Evolutionary conservation across 441 rosid genomes (phyloP).

Genomic region (Rhodomyrtus psidioides): DNA sequence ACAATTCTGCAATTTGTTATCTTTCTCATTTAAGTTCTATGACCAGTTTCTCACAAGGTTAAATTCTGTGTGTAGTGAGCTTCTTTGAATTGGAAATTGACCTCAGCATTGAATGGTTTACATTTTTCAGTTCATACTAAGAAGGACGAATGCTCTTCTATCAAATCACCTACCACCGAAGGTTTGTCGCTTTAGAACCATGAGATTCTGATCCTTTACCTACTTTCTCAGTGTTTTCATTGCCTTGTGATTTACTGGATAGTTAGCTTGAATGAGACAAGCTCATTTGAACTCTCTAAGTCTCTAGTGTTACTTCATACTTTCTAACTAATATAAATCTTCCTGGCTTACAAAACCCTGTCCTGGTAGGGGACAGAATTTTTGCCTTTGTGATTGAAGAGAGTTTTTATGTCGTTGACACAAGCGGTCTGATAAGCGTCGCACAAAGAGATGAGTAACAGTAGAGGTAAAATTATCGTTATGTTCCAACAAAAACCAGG

Average conservation of each 20-base stretch:
- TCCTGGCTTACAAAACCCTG: neutral
- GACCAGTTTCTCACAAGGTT: neutral
- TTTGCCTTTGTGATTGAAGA: neutral
- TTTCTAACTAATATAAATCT: neutral
- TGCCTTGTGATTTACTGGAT: neutral
- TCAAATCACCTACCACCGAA: conserved; percentile 99
- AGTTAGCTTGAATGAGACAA: neutral
- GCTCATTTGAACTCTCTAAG: neutral
- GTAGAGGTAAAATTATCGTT: neutral
- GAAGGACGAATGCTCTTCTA: conserved; percentile 88
- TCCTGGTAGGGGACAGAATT: neutral
- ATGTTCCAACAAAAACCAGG: neutral
- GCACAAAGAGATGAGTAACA: neutral
- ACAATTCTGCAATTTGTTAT: neutral
- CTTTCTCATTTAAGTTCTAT: neutral
- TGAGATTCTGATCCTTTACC: neutral
- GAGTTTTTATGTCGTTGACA: neutral
- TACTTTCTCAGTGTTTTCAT: neutral
- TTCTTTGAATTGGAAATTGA: neutral
- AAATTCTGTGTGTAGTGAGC: neutral
- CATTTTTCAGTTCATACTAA: conserved; percentile 83
- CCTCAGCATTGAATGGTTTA: neutral
- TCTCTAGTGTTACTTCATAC: neutral
- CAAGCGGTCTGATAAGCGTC: neutral
- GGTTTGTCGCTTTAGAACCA: conserved; percentile 26